Evolutionary conservation across 139 green algal species (phyloP).

Genomic region (Ettlia oleoabundans): DNA sequence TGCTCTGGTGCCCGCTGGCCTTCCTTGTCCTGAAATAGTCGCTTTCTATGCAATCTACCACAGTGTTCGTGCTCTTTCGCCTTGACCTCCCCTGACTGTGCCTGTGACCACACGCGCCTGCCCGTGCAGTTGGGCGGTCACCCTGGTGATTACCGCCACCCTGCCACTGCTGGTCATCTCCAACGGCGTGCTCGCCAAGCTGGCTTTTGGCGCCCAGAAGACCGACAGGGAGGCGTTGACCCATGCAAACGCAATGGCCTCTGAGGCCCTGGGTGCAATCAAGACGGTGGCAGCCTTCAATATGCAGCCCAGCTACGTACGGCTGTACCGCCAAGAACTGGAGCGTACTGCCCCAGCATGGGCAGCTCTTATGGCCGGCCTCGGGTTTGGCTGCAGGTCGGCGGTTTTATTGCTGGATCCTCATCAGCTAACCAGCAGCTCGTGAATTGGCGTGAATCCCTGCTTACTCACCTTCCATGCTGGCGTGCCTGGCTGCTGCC

Average conservation of each 20-base stretch:
- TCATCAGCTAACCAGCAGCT: too few species aligned
- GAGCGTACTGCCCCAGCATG: not conserved
- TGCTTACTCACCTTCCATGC: too few species aligned
- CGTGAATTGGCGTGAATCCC: too few species aligned
- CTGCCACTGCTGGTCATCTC: conserved; percentile 68
- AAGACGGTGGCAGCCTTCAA: conserved; percentile 73
- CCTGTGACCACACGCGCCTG: not conserved
- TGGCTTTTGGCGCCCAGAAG: not conserved
- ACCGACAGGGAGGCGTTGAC: not conserved
- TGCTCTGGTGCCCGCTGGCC: too few species aligned
- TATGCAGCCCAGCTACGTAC: conserved; percentile 56
- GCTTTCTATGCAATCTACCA: too few species aligned
- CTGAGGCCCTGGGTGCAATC: conserved; percentile 73
- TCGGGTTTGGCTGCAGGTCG: conserved; percentile 9
- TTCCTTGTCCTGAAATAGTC: too few species aligned
- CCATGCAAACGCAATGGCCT: conserved; percentile 67
- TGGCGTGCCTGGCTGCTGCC: too few species aligned
- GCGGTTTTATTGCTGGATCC: not conserved
- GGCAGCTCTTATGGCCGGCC: not conserved
- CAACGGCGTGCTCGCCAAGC: not conserved
- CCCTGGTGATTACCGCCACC: conserved; percentile 72
- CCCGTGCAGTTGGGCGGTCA: conserved; percentile 13
- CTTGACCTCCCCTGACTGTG: not conserved
- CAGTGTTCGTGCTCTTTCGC: too few species aligned
- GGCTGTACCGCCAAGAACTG: conserved; percentile 4